phyloP scores from a whole-genome alignment of 176 grass and related monocot species.

The Phoenix roebelenii region DNA sequence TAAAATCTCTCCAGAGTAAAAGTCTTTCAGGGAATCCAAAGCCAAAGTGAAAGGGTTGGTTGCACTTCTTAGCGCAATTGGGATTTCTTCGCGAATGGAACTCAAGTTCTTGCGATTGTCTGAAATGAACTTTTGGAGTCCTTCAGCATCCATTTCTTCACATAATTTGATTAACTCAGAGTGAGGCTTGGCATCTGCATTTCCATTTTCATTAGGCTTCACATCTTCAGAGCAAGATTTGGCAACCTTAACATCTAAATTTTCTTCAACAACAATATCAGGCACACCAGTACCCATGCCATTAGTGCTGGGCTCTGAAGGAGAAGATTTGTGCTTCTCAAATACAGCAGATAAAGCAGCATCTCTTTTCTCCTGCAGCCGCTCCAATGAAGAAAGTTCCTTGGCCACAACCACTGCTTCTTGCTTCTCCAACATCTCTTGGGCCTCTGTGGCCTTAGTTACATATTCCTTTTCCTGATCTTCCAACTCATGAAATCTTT shows the following conservation, averaged over 20 bases:
- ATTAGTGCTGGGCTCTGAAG: slow-evolving; percentile 11
- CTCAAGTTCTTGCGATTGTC: slow-evolving; percentile 84
- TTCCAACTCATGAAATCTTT: slow-evolving; percentile 59
- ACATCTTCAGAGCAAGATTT: slow-evolving; percentile 29
- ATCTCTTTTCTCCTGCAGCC: slow-evolving; percentile 68
- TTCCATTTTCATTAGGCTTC: slow-evolving; percentile 18
- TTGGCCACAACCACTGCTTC: slow-evolving; percentile 64
- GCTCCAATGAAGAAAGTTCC: slow-evolving; percentile 68
- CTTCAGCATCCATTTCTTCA: slow-evolving; percentile 69
- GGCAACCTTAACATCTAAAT: slow-evolving; percentile 7
- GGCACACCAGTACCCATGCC: slow-evolving; percentile 3
- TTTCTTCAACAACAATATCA: slow-evolving; percentile 4
- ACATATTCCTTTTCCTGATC: slow-evolving; percentile 65
- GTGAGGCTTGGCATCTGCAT: slow-evolving; percentile 24
- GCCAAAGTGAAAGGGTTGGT: slow-evolving; percentile 43
- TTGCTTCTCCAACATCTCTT: slow-evolving; percentile 51
- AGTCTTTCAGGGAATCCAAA: slow-evolving; percentile 48
- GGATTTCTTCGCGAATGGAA: slow-evolving; percentile 73
- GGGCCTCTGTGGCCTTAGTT: slow-evolving; percentile 26
- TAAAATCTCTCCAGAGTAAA: slow-evolving; percentile 38
- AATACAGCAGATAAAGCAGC: slow-evolving; percentile 61
- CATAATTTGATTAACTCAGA: slow-evolving; percentile 58
- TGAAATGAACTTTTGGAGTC: slow-evolving; percentile 76
- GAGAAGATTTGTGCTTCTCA: slow-evolving; percentile 32
- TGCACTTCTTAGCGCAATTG: slow-evolving; percentile 47